phyloP scores from a whole-genome alignment of 2,329 filamentous ascomycete species.

The Lasiodiplodia hormozganensis region DNA sequence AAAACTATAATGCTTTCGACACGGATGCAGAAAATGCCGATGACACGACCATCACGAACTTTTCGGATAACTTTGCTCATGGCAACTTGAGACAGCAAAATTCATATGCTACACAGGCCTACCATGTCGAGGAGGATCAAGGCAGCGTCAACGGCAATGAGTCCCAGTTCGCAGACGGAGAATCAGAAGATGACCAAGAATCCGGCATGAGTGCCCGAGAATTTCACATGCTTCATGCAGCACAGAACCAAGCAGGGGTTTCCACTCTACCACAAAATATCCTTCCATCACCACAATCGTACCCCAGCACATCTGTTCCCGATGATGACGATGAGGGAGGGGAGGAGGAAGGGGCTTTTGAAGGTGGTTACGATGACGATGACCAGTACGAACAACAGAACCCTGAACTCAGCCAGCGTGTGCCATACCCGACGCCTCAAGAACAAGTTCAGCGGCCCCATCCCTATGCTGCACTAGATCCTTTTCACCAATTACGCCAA shows the following conservation, averaged over 20 bases:
- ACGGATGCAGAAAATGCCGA: slow-evolving; percentile 26
- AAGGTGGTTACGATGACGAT: neutral
- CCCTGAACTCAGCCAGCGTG: neutral
- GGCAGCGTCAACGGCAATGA: neutral
- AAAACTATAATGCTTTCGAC: slow-evolving; percentile 7
- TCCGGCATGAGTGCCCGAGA: neutral
- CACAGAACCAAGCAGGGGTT: neutral
- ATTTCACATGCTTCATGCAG: neutral
- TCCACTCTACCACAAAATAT: neutral
- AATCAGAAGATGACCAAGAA: neutral
- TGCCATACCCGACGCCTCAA: neutral
- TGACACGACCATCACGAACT: slow-evolving; percentile 5
- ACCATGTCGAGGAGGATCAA: neutral
- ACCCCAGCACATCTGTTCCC: neutral
- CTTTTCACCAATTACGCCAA: neutral
- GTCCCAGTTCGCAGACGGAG: slow-evolving; percentile 1
- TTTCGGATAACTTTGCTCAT: neutral
- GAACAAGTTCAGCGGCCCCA: neutral
- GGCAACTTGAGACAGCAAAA: neutral
- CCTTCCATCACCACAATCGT: neutral
- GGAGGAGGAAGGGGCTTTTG: neutral
- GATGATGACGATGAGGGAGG: neutral
- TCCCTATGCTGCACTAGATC: neutral
- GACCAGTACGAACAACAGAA: neutral
- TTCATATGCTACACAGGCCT: neutral